Conservation (phyloP, 2,329 filamentous ascomycete species). For the Biscogniauxia sp. region DNA sequence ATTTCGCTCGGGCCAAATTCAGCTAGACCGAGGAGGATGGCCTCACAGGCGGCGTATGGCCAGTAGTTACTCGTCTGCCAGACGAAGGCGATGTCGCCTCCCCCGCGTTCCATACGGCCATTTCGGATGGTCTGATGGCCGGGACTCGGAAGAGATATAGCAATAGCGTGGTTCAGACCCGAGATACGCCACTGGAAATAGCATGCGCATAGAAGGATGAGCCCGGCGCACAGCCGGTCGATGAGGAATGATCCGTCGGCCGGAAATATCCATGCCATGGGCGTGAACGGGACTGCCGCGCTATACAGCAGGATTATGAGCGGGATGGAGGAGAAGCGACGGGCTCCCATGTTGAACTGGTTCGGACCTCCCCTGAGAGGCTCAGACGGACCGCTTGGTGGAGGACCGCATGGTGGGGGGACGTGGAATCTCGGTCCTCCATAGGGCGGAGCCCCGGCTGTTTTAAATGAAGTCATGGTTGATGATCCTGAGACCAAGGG, state of each 20-base stretch:
- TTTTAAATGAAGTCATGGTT: neutral
- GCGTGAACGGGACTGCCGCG: conserved; percentile 21
- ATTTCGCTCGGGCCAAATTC: conserved; percentile 21
- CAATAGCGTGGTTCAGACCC: conserved; percentile 10
- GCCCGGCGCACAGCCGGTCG: conserved; percentile 43
- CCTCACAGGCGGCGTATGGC: conserved; percentile 19
- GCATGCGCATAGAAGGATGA: conserved; percentile 36
- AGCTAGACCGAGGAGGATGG: conserved; percentile 17
- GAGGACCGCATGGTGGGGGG: no score
- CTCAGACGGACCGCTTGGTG: conserved; percentile 2
- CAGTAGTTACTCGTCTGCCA: conserved; percentile 23
- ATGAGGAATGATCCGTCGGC: conserved; percentile 39
- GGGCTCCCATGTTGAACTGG: conserved; percentile 7
- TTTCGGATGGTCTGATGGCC: conserved; percentile 11
- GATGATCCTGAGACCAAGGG: neutral
- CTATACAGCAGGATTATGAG: conserved; percentile 21
- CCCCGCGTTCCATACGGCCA: conserved; percentile 13
- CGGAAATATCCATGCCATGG: conserved; percentile 14
- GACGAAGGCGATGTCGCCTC: conserved; percentile 10
- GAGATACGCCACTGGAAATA: conserved; percentile 24
- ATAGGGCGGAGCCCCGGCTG: neutral
- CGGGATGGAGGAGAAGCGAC: conserved; percentile 13
- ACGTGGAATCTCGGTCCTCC: neutral
- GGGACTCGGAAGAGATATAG: conserved; percentile 10
- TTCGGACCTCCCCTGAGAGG: conserved; percentile 7